phyloP scores from a whole-genome alignment of 2,329 filamentous ascomycete species.

The Pseudonectria foliicola region DNA sequence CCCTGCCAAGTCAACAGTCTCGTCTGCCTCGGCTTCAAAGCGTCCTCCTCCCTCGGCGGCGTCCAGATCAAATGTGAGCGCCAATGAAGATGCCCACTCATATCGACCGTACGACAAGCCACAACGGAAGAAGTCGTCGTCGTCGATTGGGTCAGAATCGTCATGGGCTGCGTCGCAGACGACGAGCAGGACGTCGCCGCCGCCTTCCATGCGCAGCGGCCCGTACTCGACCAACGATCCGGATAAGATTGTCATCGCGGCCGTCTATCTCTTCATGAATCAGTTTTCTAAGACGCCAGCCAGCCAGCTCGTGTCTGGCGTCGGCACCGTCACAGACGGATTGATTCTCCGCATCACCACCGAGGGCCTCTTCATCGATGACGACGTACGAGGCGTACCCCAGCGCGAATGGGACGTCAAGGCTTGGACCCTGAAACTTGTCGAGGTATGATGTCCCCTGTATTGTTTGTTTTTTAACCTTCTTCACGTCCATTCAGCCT shows the following conservation, averaged over 20 bases:
- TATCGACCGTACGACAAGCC: constrained; percentile 70
- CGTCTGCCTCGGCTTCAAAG: constrained; percentile 17
- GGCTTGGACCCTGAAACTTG: constrained; percentile 89
- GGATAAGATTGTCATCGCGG: constrained; percentile 92
- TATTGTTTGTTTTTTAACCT: constrained; percentile 48
- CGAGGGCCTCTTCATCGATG: constrained; percentile 93
- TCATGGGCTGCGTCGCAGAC: constrained; percentile 82
- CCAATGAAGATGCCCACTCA: constrained; percentile 61
- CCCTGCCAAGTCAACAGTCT: constrained; percentile 18
- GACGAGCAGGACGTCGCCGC: constrained; percentile 76
- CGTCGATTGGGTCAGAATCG: constrained; percentile 67
- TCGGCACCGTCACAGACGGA: constrained; percentile 82
- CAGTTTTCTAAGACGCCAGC: constrained; percentile 80
- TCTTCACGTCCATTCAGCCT: constrained; percentile 46
- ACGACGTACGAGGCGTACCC: constrained; percentile 84
- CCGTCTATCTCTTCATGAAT: constrained; percentile 88
- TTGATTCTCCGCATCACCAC: constrained; percentile 87
- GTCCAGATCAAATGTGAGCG: constrained; percentile 51
- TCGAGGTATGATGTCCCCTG: constrained; percentile 79
- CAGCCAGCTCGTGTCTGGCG: constrained; percentile 81
- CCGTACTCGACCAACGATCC: constrained; percentile 85
- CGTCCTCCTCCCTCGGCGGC: constrained; percentile 39
- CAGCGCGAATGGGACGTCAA: constrained; percentile 98
- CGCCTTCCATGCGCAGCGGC: constrained; percentile 66
- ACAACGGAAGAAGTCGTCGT: constrained; percentile 54